phyloP scores from a whole-genome alignment of 345 rosid genomes.

The Trapa bicornis region DNA sequence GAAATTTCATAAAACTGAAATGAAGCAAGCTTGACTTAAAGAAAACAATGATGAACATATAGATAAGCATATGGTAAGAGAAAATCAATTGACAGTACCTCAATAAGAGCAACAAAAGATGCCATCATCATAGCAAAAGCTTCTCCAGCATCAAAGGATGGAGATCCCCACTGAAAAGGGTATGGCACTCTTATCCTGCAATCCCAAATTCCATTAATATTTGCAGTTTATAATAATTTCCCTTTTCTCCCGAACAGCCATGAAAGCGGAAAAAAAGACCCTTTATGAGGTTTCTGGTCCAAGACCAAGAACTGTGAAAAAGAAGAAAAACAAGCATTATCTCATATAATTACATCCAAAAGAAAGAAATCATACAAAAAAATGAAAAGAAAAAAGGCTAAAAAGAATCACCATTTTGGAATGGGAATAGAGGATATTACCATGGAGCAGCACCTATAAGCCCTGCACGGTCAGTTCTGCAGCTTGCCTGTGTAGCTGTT shows the following conservation, averaged over 20 bases:
- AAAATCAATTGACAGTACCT: constrained; percentile 36
- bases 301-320: background rate
- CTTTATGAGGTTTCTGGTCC: too few species aligned
- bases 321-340: background rate
- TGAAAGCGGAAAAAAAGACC: too few species aligned
- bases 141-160: constrained; percentile 98
- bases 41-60: background rate
- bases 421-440: constrained; percentile 24
- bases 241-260: too few species aligned
- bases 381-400: background rate
- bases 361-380: too few species aligned
- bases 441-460: constrained; percentile 90
- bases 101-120: constrained; percentile 93
- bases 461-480: constrained; percentile 91
- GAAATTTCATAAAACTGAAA: too few species aligned
- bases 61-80: background rate
- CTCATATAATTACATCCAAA: too few species aligned
- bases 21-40: background rate
- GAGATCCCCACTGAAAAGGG: constrained; percentile 99
- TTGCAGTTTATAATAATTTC: background rate
- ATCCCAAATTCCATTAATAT: constrained; percentile 8
- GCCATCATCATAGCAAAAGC: constrained; percentile 99
- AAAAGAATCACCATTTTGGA: background rate
- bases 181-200: constrained; percentile 96
- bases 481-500: constrained; percentile 60